Evolutionary conservation across 2,329 filamentous ascomycete species (phyloP), one percentile per base, ranked within the genome.

Genomic region (Exophiala mesophila): DNA sequence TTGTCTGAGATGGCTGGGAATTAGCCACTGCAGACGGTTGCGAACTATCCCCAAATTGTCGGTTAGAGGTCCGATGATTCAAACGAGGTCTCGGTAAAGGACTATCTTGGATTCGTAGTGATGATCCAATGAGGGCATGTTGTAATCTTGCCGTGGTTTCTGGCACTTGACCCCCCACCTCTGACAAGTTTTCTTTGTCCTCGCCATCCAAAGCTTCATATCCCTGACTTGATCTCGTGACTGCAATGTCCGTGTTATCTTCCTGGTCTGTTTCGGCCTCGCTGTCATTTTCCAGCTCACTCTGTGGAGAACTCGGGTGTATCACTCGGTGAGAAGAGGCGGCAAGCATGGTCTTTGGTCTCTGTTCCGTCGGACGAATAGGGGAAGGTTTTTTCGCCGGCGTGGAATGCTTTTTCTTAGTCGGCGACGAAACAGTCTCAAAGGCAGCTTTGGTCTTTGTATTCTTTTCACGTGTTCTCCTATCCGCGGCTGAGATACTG

Each of bases 241-340:
- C 50, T 29, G 57, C 55, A 18, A 56, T 50, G 12, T 45, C 50
- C 7, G 40, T n/a, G 26, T 66, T 60, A 30, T 70, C 68, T 45
- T 71, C 68, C 41, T 68, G 64, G 42, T 71, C 69, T 0, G 69
- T 72, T 51, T 72, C 69, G 42, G 66, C 67, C 52, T 71, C 66
- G 41, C 63, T 64, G 13, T 60, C 59, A 28, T 62, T 41, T 10
- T 23, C 28, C 8, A 21, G 26, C n/a, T 32, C 29, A 32, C 6
- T 15, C 10, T 26, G 23, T 26, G 23, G 23, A 26, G 7, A 12
- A 26, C 23, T 26, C 23, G n/a, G n/a, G n/a, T n/a, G n/a, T n/a
- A n/a, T n/a, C n/a, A n/a, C n/a, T n/a, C n/a, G n/a, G n/a, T n/a
- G n/a, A n/a, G n/a, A n/a, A n/a, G n/a, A n/a, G n/a, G n/a, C n/a